Evolutionary conservation across 2,329 filamentous ascomycete genomes (phyloP), one percentile per base, ranked within the genome.

Genomic region (Fusarium siculi): DNA sequence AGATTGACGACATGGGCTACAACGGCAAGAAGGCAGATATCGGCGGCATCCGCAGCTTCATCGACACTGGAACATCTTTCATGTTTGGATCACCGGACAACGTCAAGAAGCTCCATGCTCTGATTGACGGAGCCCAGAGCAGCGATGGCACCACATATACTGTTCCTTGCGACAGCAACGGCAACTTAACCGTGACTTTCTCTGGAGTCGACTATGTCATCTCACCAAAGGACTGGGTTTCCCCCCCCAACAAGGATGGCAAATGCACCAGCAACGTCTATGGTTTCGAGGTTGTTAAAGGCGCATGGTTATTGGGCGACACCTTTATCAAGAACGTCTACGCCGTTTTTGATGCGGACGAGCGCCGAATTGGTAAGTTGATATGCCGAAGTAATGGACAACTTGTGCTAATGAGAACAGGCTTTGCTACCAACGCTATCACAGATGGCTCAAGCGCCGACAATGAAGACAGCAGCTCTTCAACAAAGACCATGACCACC

Each of bases 291-390:
- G 89, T 93, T 19, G 91, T 94, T 52, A 82, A 86, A 2, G 86
- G 84, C 75, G 76, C 90, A 34, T 97, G 94, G 94, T 85, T 97
- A n/a, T 82, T 97, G 2, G 95, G 95, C 4, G 94, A 95, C 74
- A 89, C 92, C 2, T 97, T 97, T 76, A 83, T 97, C 69, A 97
- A 97, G 84, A 97, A 97, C 75, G 94, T 97, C 21, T 97, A 97
- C 79, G 86, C 90, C 4, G 91, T 96, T 30, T 97, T 97, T 79
- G 95, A 97, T 80, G 89, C 89, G 59, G 94, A 96, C 70, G 79
- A 90, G 72, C 82, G 81, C 47, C 88, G 87, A 57, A 89, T 95
- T 72, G 93, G 92, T 88, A 80, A 79, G 85, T 80, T 34, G 2
- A 37, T 23, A 16, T 2, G 23, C 4, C 3, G 4, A 5, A 12